These are phyloP conservation scores for Pichia californica DNA, from an alignment of 805 yeast genomes.

Conservation along the genomic window DNA sequence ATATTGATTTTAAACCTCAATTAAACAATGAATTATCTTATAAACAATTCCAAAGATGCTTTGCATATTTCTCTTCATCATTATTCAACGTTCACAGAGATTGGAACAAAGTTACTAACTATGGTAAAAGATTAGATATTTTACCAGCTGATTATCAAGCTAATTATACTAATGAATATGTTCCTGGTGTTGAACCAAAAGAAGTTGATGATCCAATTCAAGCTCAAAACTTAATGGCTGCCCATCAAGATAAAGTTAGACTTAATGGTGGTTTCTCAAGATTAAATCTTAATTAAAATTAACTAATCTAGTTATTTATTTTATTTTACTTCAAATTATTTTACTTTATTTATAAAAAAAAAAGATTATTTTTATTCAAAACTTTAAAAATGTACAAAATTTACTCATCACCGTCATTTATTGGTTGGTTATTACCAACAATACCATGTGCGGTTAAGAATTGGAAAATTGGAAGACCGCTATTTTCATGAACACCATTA, in stretches of 20 bases:
- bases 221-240: conserved; percentile 40
- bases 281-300: neutral
- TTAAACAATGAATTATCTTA: conserved; percentile 33
- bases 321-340: neutral
- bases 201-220: conserved; percentile 41
- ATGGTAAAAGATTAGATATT: conserved; percentile 48
- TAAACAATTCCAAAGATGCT: conserved; percentile 45
- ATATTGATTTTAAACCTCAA: conserved; percentile 41
- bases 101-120: conserved; percentile 50
- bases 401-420: conserved; percentile 4
- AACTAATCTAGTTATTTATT: neutral
- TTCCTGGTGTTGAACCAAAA: conserved; percentile 43
- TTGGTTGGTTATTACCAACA: conserved; percentile 3
- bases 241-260: conserved; percentile 4
- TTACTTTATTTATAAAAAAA: neutral
- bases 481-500: conserved; percentile 41
- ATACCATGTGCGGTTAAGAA: conserved; percentile 46
- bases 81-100: conserved; percentile 49
- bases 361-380: neutral
- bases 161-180: conserved; percentile 45
- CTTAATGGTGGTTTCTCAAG: conserved; percentile 4
- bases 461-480: conserved; percentile 55
- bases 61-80: conserved; percentile 47
- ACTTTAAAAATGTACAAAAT: neutral
- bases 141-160: conserved; percentile 43